phyloP scores from a whole-genome alignment of 2,329 filamentous ascomycete genomes.

The Penicillium frequentans region DNA sequence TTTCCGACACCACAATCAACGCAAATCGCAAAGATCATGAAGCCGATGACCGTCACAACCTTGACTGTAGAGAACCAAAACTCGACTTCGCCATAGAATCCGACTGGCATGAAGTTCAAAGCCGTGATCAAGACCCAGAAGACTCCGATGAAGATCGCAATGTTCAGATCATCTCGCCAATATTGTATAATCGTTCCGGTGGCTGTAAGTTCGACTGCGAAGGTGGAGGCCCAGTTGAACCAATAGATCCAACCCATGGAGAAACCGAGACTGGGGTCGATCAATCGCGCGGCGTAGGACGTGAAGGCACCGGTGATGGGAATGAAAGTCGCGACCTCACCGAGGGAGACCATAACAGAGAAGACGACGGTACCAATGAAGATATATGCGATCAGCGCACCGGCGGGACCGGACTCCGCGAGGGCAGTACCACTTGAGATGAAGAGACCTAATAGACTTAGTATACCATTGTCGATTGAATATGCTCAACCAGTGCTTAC shows the following conservation, averaged over 20 bases:
- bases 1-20: slow-evolving; percentile 70
- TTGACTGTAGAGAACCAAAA: slow-evolving; percentile 79
- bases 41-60: slow-evolving; percentile 70
- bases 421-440: slow-evolving; percentile 65
- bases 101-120: slow-evolving; percentile 69
- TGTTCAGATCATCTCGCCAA: slow-evolving; percentile 63
- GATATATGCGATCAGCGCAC: slow-evolving; percentile 65
- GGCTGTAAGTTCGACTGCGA: slow-evolving; percentile 70
- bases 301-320: slow-evolving; percentile 76
- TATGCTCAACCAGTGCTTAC: slow-evolving; percentile 6
- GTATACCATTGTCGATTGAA: not conserved
- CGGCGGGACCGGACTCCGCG: slow-evolving; percentile 62
- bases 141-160: slow-evolving; percentile 70
- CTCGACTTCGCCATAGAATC: slow-evolving; percentile 73
- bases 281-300: slow-evolving; percentile 71
- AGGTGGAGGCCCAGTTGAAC: slow-evolving; percentile 74
- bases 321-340: slow-evolving; percentile 74
- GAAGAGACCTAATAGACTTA: slow-evolving; percentile 58
- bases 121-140: slow-evolving; percentile 71
- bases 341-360: slow-evolving; percentile 66
- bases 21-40: slow-evolving; percentile 74
- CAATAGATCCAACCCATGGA: slow-evolving; percentile 82
- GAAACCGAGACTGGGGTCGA: slow-evolving; percentile 70
- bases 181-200: slow-evolving; percentile 74
- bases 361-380: slow-evolving; percentile 72